A percentile compares a stretch with the other conserved stretches of the same genome.
Conservation (phyloP, 441 rosid species). For the Brassica balearica region DNA sequence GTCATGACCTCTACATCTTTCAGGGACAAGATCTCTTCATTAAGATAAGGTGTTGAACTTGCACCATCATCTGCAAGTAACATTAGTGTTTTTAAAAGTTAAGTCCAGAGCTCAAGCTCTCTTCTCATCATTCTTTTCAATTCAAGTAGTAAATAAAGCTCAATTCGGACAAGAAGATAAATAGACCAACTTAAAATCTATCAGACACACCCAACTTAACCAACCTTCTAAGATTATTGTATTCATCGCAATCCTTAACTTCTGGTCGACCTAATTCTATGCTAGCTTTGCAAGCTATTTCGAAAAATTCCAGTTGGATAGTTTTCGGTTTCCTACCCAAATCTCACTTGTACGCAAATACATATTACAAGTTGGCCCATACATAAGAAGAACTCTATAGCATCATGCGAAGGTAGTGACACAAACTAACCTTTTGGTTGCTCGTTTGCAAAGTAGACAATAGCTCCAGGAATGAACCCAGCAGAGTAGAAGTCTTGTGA, state of each 20-base stretch:
- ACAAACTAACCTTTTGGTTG: constrained; percentile 61
- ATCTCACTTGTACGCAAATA: constrained; percentile 11
- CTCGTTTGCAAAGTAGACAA: constrained; percentile 82
- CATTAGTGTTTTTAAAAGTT: neutral
- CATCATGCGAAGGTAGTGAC: neutral
- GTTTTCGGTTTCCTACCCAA: neutral
- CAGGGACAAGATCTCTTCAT: constrained; percentile 74
- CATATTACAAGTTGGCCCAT: constrained; percentile 8
- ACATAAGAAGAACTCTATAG: neutral
- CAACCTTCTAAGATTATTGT: constrained; percentile 16
- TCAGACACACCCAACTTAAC: neutral
- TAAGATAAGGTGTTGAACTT: constrained; percentile 62
- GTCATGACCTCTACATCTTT: constrained; percentile 67
- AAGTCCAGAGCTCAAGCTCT: constrained; percentile 17
- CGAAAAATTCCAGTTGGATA: neutral
- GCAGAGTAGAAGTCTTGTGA: constrained; percentile 80
- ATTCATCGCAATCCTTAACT: constrained; percentile 10
- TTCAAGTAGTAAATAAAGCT: neutral
- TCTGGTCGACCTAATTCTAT: neutral
- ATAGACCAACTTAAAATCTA: neutral
- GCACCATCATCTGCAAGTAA: constrained; percentile 51
- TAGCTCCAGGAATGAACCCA: constrained; percentile 93
- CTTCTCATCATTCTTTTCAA: neutral
- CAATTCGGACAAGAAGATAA: neutral
- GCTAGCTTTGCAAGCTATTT: neutral